These are phyloP conservation scores for Thuidium tamariscinum DNA, from an alignment of 225 moss, liverwort and hornwort genomes.

Conservation along the genomic window DNA sequence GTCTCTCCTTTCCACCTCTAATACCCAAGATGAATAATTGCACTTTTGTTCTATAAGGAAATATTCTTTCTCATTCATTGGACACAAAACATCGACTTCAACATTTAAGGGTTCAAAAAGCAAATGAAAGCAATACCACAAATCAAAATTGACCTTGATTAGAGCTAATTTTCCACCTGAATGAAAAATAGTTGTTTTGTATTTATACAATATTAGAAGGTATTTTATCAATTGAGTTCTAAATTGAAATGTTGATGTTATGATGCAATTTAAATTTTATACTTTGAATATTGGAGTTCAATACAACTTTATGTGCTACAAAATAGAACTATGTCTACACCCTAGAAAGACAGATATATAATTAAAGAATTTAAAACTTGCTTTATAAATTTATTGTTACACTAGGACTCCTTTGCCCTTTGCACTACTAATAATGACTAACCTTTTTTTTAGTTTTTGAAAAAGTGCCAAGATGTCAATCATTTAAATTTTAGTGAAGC, in stretches of 20 bases:
- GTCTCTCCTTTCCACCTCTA: too few species aligned
- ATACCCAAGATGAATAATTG: too few species aligned
- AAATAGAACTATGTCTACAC: background rate
- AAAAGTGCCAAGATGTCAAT: too few species aligned
- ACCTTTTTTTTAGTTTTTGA: too few species aligned
- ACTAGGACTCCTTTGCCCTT: background rate
- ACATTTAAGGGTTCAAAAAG: too few species aligned
- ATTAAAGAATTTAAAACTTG: background rate
- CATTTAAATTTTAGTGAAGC: too few species aligned
- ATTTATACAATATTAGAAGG: background rate
- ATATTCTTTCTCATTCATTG: too few species aligned
- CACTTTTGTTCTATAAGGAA: too few species aligned
- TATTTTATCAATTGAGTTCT: background rate
- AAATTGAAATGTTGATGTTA: background rate
- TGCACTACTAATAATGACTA: background rate
- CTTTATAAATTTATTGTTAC: background rate
- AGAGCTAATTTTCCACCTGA: accelerated
- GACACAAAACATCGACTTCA: too few species aligned
- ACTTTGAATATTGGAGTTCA: background rate
- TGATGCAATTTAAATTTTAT: background rate
- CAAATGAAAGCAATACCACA: background rate
- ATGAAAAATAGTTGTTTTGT: too few species aligned
- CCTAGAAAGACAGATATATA: background rate
- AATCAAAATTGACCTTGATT: background rate
- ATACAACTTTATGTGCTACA: background rate